These are phyloP conservation scores for Litchi chinensis DNA, from an alignment of 345 rosid genomes.

Conservation along the genomic window DNA sequence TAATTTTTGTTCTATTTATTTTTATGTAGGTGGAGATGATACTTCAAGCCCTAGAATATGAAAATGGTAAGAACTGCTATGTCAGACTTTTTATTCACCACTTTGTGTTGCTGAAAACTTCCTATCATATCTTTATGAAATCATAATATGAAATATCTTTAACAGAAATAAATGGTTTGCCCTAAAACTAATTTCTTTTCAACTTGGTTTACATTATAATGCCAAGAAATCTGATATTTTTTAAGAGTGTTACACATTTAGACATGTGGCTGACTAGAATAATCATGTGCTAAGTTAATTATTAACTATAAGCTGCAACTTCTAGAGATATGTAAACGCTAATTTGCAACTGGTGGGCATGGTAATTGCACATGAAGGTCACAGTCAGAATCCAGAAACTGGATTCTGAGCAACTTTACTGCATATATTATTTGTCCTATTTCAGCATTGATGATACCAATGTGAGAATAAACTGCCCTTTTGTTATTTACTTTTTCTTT, in stretches of 20 bases:
- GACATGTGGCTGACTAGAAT: not conserved
- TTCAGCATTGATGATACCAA: not conserved
- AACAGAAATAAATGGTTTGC: not conserved
- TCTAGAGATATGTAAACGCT: not conserved
- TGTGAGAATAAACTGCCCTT: not conserved
- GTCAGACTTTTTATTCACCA: not conserved
- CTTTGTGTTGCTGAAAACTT: conserved; percentile 2
- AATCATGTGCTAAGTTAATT: not conserved
- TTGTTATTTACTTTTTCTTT: not conserved
- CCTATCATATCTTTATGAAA: not conserved
- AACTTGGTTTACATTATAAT: not conserved
- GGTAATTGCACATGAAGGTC: not conserved
- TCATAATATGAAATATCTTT: not conserved
- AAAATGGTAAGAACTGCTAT: conserved; percentile 56
- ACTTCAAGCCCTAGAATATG: conserved; percentile 96
- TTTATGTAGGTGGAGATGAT: conserved; percentile 83
- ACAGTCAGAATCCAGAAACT: not conserved
- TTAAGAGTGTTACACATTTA: not conserved
- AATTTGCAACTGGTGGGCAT: not conserved
- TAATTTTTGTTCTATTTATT: conserved; percentile 20
- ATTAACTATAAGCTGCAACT: not conserved
- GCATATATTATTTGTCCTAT: not conserved
- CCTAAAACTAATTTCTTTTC: not conserved
- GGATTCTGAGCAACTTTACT: not conserved
- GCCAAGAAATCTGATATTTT: not conserved